Base-by-base conservation (phyloP, 208 protist species). In the Crithidia acanthocephali region DNA sequence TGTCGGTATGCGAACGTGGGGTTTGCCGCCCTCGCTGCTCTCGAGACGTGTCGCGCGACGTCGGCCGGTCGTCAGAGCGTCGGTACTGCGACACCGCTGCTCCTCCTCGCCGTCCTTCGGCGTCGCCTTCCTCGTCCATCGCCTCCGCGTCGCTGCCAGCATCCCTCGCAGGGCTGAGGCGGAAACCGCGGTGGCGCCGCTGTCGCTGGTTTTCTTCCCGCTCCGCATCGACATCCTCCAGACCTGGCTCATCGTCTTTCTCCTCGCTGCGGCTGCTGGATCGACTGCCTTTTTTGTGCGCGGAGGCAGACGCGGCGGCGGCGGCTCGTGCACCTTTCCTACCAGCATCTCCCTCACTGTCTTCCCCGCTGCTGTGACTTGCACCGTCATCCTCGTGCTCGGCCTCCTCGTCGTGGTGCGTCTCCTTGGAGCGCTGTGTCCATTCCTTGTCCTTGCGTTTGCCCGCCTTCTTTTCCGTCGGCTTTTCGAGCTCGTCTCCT, bases 131-230 rank as follows among this genome's bases (percentile, higher is more conserved):
- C 48, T 53, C 42, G 35, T 42, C 11, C 40, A 6, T 47, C 57
- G 10, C 37, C 13, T 42, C 56, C 11, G 4, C 7, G 15, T 42
- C 28, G 25, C 20, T 27, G 28, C 18, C 44, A 27, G 35, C 28
- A 10, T 53, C 44, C 18, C 28, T 40, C 32, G 62, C 48, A 11
- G 48, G 48, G 23, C 62, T 68, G 16, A 68, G n/a, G 8, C 48
- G 62, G 18, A 68, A 58, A 50, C 48, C 62, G 33, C 62, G 62
- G 9, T 56, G 44, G 27, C 28, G 30, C 10, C 47, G 48, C 62
- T 48, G 61, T 30, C 4, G 47, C 35, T 27, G 35, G 20, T 3
- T 16, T 27, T 50, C 47, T 44, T 66, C 28, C 1, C 57, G 35
- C 5, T 16, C 23, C 13, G 57, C 57, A 11, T 32, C 37, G 22